Evolutionary conservation across 495 filamentous ascomycete species (phyloP).

Genomic region (Penicillium waksmanii): DNA sequence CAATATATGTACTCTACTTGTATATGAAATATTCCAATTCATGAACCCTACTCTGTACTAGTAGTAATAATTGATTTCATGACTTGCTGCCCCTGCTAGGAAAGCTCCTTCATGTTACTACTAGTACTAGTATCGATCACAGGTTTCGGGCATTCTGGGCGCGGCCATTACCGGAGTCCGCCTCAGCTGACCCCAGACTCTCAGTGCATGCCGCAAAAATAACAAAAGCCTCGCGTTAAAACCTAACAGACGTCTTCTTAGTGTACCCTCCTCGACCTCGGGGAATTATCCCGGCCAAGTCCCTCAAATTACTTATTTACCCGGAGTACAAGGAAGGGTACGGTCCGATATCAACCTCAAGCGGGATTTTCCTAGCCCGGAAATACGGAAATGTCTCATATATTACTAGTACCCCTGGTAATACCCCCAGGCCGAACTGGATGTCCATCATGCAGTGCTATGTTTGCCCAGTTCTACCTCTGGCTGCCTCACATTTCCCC

Average conservation of each 20-base stretch:
- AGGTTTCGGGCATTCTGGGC: slow-evolving; percentile 9
- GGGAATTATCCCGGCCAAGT: slow-evolving; percentile 1
- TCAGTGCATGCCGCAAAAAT: not conserved
- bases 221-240: not conserved
- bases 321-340: not conserved
- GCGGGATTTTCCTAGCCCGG: slow-evolving; percentile 14
- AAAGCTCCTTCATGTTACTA: not conserved
- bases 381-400: slow-evolving; percentile 19
- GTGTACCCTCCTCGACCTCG: not conserved
- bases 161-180: slow-evolving; percentile 12
- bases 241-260: too few species aligned
- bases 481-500: slow-evolving; percentile 6
- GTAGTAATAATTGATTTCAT: not conserved
- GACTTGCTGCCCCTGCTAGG: not conserved
- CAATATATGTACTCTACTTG: not conserved
- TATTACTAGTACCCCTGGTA: not conserved
- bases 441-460: slow-evolving; percentile 11
- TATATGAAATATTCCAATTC: not conserved
- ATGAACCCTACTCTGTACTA: not conserved
- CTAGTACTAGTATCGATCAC: not conserved
- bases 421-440: not conserved
- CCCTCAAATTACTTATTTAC: not conserved
- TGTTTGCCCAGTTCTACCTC: slow-evolving; percentile 17
- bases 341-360: not conserved
- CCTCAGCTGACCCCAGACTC: slow-evolving; percentile 11